Base-by-base conservation (phyloP, 2,329 filamentous ascomycete species). In the Pleomassaria siparia region DNA sequence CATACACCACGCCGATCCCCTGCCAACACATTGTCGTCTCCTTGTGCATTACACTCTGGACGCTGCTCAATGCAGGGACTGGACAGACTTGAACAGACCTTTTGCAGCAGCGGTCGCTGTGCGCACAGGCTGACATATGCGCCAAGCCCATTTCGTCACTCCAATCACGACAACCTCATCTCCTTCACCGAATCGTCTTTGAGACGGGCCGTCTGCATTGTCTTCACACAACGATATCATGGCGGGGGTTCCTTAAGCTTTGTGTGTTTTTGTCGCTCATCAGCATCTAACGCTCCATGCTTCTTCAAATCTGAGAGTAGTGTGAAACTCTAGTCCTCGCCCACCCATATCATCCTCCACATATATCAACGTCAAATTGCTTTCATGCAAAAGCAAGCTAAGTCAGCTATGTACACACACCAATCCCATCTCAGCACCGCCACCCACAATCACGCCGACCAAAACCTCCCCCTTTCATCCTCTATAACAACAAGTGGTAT, bases 91-190 rank as follows among this genome's bases (percentile, higher is more conserved):
- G 15, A 4, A 35, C 32, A 13, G n/a, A n/a, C 16, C 20, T 16
- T 7, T 7, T 18, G 29, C 29, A 30, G 13, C 29, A 30, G 8
- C 29, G 6, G 15, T n/a, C 13, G 12, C 12, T n/a, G 29, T 30
- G 29, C 13, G 29, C 12, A 18, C 9, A 35, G 20, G 12, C 18
- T 21, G 32, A 18, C 18, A 37, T 22, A 43, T 51, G 49, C 42
- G 41, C 48, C 49, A 33, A 51, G 49, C 25, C 36, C 42, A 48
- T 9, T 42, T 44, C 37, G 28, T 51, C 49, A 51, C 49, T 33
- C 49, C 49, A 51, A 51, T 51, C 45, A 48, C n/a, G 15, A n/a
- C 21, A 12, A n/a, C 43, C 36, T 39, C 26, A 44, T 40, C 30
- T 28, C 24, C 11, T 40, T 26, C 24, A 16, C 37, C 37, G 13